These are phyloP conservation scores for Colletotrichum cuscutae DNA, from an alignment of 2,329 filamentous ascomycete species.

Conservation along the genomic window DNA sequence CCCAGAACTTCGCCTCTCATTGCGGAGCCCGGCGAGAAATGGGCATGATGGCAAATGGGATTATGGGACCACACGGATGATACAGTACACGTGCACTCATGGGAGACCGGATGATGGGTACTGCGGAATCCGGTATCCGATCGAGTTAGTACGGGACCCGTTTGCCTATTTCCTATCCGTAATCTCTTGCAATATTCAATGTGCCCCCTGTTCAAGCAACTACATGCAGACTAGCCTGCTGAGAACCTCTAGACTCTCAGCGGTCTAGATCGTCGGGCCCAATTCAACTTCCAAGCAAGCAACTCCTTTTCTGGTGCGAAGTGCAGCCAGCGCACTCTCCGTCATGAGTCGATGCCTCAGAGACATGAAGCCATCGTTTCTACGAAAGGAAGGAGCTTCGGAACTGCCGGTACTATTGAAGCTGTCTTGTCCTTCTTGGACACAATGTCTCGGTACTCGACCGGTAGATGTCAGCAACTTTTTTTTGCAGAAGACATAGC, in stretches of 20 bases:
- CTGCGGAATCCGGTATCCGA: background rate
- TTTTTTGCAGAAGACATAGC: background rate
- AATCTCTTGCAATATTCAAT: background rate
- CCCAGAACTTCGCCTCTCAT: slow-evolving; percentile 2
- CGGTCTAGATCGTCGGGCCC: background rate
- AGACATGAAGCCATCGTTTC: background rate
- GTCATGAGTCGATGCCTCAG: no score
- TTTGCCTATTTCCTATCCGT: slow-evolving; percentile 3
- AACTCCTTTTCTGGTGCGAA: background rate
- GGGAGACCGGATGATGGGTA: background rate
- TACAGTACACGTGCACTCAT: slow-evolving; percentile 11
- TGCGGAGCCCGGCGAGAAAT: slow-evolving; percentile 2
- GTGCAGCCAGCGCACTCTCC: background rate
- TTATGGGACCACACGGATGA: slow-evolving; percentile 5
- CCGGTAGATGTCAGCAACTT: background rate
- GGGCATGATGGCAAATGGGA: slow-evolving; percentile 2
- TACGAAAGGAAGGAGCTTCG: background rate
- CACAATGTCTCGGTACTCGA: background rate
- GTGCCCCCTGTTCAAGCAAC: background rate
- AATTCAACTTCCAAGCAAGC: background rate
- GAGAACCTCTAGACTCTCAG: background rate
- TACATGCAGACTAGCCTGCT: slow-evolving; percentile 8
- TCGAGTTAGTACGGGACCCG: slow-evolving; percentile 11
- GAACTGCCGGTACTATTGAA: background rate
- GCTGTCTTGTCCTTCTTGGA: background rate